Evolutionary conservation across 208 protist genomes (phyloP), one percentile per base, ranked within the genome.

Genomic region (Wallacemonas sp.): DNA sequence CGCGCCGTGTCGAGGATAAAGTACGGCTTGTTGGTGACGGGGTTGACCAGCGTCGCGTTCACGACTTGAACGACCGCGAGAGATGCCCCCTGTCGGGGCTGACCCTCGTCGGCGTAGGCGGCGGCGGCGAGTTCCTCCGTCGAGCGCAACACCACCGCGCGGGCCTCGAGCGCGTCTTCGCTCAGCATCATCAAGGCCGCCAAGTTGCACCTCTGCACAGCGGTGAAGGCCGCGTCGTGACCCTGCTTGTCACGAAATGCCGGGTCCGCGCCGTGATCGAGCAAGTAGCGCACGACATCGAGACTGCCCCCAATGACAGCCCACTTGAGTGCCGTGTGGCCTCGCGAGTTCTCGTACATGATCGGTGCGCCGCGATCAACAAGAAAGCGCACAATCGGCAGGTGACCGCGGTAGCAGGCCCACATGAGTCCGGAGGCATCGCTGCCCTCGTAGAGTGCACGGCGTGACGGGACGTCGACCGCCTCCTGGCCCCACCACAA

Each of bases 351-450:
- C 23, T 38, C 22, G 23, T 44, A 61, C 42, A 85, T 71, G 12
- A 91, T 28, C 26, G 78, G 69, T 0, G 84, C 86, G 2, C 49
- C 77, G 11, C 81, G 71, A 54, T 94, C 84, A 57, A 95, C 54
- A 10, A 95, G 61, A 66, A 95, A 93, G 14, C 75, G 78, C 22
- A 87, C 89, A 29, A 89, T 65, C 2, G 70, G 26, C 12, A 90
- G 62, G 29, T 95, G 86, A 1, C 84, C 80, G 32, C 74, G 67
- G 28, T 84, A 72, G 12, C 72, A 32, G 22, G 86, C 84, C 86
- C 83, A 91, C 86, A 95, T 92, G 8, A 95, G 78, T 20, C 79
- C 59, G 1, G 89, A 85, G 3, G 79, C 89, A 44, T 79, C 76
- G 65, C 32, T 77, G 67, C 79, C 79, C 16, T 85, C 82, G 61